Conservation (phyloP, 2,329 filamentous ascomycete genomes). For the Stagonosporopsis tanaceti region DNA sequence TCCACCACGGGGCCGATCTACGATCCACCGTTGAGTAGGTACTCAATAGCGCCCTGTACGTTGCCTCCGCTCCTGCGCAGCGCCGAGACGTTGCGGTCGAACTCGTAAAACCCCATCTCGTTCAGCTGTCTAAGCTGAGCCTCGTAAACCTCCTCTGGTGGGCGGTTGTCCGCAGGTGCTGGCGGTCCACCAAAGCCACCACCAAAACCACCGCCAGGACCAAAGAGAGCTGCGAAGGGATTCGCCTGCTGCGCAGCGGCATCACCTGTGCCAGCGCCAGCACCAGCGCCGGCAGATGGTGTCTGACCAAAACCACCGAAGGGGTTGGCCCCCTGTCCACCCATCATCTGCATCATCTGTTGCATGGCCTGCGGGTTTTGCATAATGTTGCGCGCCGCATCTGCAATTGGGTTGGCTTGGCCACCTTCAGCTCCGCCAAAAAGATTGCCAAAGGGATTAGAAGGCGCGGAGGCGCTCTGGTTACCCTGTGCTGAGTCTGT, state of each 20-base stretch:
- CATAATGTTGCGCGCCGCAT: constrained; percentile 58
- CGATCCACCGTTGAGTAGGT: constrained; percentile 59
- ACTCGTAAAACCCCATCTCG: constrained; percentile 99
- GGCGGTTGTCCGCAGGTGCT: constrained; percentile 78
- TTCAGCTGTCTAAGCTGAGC: constrained; percentile 91
- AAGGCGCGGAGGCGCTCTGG: constrained; percentile 37
- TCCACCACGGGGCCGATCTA: constrained; percentile 26
- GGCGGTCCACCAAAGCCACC: constrained; percentile 47
- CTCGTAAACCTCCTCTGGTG: constrained; percentile 92
- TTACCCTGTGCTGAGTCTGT: constrained; percentile 31
- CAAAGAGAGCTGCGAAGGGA: constrained; percentile 54
- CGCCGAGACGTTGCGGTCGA: constrained; percentile 89
- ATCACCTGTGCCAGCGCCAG: constrained; percentile 41
- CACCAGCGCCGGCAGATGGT: constrained; percentile 29
- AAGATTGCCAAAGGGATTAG: constrained; percentile 56
- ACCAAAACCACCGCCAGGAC: constrained; percentile 50
- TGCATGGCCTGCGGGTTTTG: constrained; percentile 66
- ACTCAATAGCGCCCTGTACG: constrained; percentile 89
- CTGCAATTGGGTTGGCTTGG: constrained; percentile 59
- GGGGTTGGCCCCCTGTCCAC: constrained; percentile 52
- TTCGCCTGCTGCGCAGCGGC: constrained; percentile 36
- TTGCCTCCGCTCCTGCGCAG: constrained; percentile 88
- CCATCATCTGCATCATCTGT: constrained; percentile 63
- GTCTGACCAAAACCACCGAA: constrained; percentile 58
- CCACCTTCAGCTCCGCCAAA: constrained; percentile 57